A percentile compares a stretch with the other conserved stretches of the same genome.
Evolutionary conservation across 768 basidiomycete species (phyloP).

Genomic region (Boletus rubroflammeus): DNA sequence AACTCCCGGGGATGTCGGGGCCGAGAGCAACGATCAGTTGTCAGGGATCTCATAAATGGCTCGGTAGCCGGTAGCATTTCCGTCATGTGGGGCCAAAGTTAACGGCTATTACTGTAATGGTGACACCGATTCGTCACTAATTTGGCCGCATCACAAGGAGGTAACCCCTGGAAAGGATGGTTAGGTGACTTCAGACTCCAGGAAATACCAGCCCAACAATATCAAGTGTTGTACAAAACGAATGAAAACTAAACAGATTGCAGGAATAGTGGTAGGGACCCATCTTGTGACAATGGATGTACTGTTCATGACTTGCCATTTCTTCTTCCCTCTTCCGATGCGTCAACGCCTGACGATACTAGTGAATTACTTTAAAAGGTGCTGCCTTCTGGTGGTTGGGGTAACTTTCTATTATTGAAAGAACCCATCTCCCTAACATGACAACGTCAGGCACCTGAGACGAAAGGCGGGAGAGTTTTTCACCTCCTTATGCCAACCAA

Average conservation of each 20-base stretch:
- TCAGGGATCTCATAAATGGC: neutral
- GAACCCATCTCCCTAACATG: slow-evolving; percentile 86
- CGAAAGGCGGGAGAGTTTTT: neutral
- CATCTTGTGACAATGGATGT: slow-evolving; percentile 11
- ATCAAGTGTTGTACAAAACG: slow-evolving; percentile 4
- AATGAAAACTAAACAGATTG: slow-evolving; percentile 17
- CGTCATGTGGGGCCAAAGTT: neutral
- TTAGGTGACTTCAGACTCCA: neutral
- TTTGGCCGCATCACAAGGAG: neutral
- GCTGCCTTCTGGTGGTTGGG: slow-evolving; percentile 90
- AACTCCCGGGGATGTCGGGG: neutral
- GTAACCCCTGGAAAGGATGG: neutral
- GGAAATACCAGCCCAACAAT: neutral
- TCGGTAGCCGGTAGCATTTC: neutral
- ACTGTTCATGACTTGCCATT: slow-evolving; percentile 8
- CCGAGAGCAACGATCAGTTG: neutral
- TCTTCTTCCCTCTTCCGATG: slow-evolving; percentile 16
- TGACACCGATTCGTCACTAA: neutral
- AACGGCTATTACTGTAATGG: neutral
- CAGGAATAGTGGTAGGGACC: slow-evolving; percentile 21
- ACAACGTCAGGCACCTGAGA: slow-evolving; percentile 6
- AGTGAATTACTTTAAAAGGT: slow-evolving; percentile 43
- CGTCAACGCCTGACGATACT: neutral
- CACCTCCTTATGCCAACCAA: slow-evolving; percentile 92
- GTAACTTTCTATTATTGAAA: slow-evolving; percentile 86